A percentile compares a stretch with the other conserved stretches of the same genome.
phyloP scores from a whole-genome alignment of 2,329 filamentous ascomycete genomes.

The Arthroderma uncinatum region DNA sequence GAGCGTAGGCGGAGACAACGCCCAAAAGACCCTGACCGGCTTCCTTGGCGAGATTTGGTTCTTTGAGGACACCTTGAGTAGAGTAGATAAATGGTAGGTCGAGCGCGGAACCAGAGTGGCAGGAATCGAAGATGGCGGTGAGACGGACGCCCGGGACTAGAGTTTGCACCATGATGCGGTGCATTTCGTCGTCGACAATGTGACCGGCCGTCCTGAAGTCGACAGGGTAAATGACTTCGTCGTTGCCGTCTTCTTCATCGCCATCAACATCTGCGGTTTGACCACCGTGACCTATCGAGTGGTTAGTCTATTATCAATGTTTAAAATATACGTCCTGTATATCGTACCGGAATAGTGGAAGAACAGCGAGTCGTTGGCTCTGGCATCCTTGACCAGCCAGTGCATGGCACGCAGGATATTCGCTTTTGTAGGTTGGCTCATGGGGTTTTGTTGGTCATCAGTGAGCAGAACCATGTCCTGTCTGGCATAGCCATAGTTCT shows the following conservation, averaged over 20 bases:
- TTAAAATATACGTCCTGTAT: slow-evolving; percentile 4
- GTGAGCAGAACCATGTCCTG: slow-evolving; percentile 97
- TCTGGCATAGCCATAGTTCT: slow-evolving; percentile 81
- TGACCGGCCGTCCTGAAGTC: slow-evolving; percentile 59
- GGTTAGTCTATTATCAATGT: slow-evolving; percentile 12
- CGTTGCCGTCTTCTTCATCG: slow-evolving; percentile 66
- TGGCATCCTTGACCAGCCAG: slow-evolving; percentile 90
- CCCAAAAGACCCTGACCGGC: slow-evolving; percentile 53
- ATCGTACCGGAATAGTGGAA: slow-evolving; percentile 85
- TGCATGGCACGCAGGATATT: slow-evolving; percentile 96
- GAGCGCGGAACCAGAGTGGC: slow-evolving; percentile 55
- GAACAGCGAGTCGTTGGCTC: slow-evolving; percentile 86
- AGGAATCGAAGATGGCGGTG: slow-evolving; percentile 58
- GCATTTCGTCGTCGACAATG: slow-evolving; percentile 70
- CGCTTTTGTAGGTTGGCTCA: slow-evolving; percentile 92
- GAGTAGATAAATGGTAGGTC: slow-evolving; percentile 58
- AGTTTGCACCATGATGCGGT: slow-evolving; percentile 63
- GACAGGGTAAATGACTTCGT: slow-evolving; percentile 69
- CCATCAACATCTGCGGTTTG: slow-evolving; percentile 63
- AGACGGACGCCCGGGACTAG: slow-evolving; percentile 71
- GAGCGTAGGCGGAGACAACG: slow-evolving; percentile 65
- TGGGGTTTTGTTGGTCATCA: slow-evolving; percentile 91
- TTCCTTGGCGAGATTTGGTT: slow-evolving; percentile 57
- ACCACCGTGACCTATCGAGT: slow-evolving; percentile 54
- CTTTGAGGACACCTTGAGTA: slow-evolving; percentile 57